phyloP scores from a whole-genome alignment of 768 basidiomycete genomes.

The Leccinum obscurum region DNA sequence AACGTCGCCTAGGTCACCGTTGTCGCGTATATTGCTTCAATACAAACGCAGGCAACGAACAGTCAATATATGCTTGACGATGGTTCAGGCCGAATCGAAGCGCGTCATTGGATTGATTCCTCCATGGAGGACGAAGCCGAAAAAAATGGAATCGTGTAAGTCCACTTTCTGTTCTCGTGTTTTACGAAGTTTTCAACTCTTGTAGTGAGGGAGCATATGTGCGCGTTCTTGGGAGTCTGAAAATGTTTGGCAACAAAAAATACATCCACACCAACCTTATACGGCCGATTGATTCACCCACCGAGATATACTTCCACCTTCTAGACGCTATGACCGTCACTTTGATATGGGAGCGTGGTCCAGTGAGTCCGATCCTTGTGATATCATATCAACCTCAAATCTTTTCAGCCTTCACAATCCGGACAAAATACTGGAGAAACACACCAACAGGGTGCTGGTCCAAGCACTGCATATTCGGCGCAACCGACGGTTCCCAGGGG shows the following conservation, averaged over 20 bases:
- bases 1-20: constrained; percentile 55
- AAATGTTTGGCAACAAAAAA: constrained; percentile 76
- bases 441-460: constrained; percentile 11
- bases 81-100: constrained; percentile 77
- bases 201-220: constrained; percentile 75
- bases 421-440: constrained; percentile 24
- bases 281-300: constrained; percentile 61
- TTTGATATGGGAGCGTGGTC: constrained; percentile 64
- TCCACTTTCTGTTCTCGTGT: constrained; percentile 9
- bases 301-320: constrained; percentile 83
- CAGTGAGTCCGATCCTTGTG: constrained; percentile 42
- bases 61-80: constrained; percentile 81
- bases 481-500: constrained; percentile 33
- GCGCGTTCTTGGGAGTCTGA: constrained; percentile 78
- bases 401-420: constrained; percentile 34
- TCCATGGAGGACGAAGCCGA: constrained; percentile 54
- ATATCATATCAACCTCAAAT: neutral
- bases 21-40: constrained; percentile 70
- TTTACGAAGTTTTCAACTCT: neutral
- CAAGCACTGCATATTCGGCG: constrained; percentile 45
- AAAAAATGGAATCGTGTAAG: constrained; percentile 48
- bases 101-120: constrained; percentile 81
- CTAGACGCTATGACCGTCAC: constrained; percentile 73
- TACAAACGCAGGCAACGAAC: constrained; percentile 76
- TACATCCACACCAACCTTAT: constrained; percentile 82